Evolutionary conservation across 2,329 filamentous ascomycete genomes (phyloP).

Genomic region (Lasiodiplodia theobromae): DNA sequence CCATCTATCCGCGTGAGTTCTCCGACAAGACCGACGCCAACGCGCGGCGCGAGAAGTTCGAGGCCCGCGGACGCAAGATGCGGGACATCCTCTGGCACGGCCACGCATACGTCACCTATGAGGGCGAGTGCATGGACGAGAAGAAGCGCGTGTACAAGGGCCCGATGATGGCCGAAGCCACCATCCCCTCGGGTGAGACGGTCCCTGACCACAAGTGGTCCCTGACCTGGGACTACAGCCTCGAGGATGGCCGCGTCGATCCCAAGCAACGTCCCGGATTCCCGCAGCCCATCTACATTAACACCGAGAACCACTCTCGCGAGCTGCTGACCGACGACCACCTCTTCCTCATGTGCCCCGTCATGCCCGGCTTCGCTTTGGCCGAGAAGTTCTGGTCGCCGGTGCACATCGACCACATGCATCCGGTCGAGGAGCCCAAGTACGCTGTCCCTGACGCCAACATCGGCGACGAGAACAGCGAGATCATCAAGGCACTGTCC

Average conservation of each 20-base stretch:
- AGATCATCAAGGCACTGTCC: constrained; percentile 22
- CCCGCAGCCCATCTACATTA: not conserved
- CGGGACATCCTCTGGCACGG: constrained; percentile 19
- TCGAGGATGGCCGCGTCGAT: not conserved
- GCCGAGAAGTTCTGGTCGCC: constrained; percentile 12
- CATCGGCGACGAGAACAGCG: constrained; percentile 19
- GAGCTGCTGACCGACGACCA: constrained; percentile 4
- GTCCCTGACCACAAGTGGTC: constrained; percentile 19
- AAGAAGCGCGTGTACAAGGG: constrained; percentile 12
- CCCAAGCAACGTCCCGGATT: too few relatives aligned
- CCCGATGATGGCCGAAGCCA: constrained; percentile 4
- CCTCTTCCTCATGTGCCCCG: constrained; percentile 15
- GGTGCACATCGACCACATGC: constrained; percentile 18
- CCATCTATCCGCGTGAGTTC: constrained; percentile 18
- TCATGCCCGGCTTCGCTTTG: constrained; percentile 22
- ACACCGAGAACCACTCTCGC: not conserved
- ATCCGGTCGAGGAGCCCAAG: not conserved
- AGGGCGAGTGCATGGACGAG: constrained; percentile 10
- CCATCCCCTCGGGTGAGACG: not conserved
- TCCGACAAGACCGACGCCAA: constrained; percentile 1
- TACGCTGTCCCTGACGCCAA: constrained; percentile 7
- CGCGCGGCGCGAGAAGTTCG: not conserved
- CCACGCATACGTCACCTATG: constrained; percentile 8
- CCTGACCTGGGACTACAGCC: not conserved
- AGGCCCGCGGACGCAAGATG: not conserved